phyloP scores from a whole-genome alignment of 139 green algal genomes.

The Dunaliella primolecta region DNA sequence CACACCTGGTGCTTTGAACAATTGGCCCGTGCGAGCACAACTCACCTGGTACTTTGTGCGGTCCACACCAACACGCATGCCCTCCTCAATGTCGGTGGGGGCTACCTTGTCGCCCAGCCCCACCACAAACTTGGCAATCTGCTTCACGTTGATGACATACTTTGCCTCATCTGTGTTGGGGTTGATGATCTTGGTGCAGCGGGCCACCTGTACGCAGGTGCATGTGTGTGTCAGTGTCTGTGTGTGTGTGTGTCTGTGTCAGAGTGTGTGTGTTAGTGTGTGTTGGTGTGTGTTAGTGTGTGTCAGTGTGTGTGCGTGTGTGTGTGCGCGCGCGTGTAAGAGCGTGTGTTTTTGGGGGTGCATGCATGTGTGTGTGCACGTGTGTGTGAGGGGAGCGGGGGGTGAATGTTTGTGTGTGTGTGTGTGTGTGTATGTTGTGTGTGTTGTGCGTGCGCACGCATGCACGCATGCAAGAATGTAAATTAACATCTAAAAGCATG shows the following conservation, averaged over 20 bases:
- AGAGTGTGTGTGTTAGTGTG: background rate
- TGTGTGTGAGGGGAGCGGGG: background rate
- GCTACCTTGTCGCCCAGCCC: slow-evolving; percentile 95
- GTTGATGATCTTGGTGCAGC: slow-evolving; percentile 99
- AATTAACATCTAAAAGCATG: too few species aligned
- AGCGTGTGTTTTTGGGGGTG: background rate
- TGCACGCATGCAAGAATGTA: too few species aligned
- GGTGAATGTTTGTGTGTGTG: background rate
- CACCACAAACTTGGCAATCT: slow-evolving; percentile 99
- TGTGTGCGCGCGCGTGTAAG: background rate
- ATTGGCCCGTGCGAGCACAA: too few species aligned
- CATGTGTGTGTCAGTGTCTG: background rate
- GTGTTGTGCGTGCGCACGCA: background rate
- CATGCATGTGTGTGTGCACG: background rate
- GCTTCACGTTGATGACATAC: slow-evolving; percentile 99
- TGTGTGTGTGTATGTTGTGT: background rate
- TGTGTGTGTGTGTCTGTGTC: background rate
- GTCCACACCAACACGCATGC: slow-evolving; percentile 98
- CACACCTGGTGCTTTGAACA: too few species aligned
- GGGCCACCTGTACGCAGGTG: slow-evolving; percentile 71
- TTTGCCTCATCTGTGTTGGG: slow-evolving; percentile 95
- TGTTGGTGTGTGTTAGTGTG: background rate
- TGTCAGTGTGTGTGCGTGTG: background rate
- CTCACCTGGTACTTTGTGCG: slow-evolving; percentile 94
- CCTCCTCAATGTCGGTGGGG: slow-evolving; percentile 98